These are phyloP conservation scores for Mucor circinelloides DNA, from an alignment of 371 early-diverging fungal species.

Conservation along the genomic window DNA sequence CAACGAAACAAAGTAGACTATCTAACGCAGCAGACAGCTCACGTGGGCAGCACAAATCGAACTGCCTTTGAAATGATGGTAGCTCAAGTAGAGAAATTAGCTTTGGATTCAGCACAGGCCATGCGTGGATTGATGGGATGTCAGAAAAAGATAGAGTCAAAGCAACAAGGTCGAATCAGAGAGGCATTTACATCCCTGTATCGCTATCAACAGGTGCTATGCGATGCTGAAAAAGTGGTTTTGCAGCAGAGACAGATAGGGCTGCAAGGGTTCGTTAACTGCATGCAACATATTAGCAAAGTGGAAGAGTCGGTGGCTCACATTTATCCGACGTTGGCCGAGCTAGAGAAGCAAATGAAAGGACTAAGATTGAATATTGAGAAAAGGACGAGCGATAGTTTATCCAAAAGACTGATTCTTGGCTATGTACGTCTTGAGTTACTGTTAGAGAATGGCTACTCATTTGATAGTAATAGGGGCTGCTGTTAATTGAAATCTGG, in stretches of 20 bases:
- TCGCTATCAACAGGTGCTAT: constrained; percentile 2
- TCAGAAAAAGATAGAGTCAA: background rate
- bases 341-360: constrained; percentile 14
- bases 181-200: constrained; percentile 9
- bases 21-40: constrained; percentile 14
- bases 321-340: constrained; percentile 20
- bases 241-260: constrained; percentile 6
- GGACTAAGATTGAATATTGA: constrained; percentile 11
- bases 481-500: constrained; percentile 25
- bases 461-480: constrained; percentile 10
- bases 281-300: constrained; percentile 22
- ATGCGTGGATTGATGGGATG: background rate
- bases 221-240: constrained; percentile 9
- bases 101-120: constrained; percentile 6
- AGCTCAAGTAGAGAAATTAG: constrained; percentile 2
- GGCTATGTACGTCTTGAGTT: constrained; percentile 15
- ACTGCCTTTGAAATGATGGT: constrained; percentile 14
- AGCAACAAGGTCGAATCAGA: background rate
- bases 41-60: background rate
- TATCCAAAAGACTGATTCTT: constrained; percentile 4
- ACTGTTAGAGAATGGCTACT: background rate
- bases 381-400: constrained; percentile 1
- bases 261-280: constrained; percentile 7
- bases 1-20: constrained; percentile 13
- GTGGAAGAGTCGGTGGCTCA: constrained; percentile 20